phyloP scores from a whole-genome alignment of 768 basidiomycete species.

The Tylopilus intermedius region DNA sequence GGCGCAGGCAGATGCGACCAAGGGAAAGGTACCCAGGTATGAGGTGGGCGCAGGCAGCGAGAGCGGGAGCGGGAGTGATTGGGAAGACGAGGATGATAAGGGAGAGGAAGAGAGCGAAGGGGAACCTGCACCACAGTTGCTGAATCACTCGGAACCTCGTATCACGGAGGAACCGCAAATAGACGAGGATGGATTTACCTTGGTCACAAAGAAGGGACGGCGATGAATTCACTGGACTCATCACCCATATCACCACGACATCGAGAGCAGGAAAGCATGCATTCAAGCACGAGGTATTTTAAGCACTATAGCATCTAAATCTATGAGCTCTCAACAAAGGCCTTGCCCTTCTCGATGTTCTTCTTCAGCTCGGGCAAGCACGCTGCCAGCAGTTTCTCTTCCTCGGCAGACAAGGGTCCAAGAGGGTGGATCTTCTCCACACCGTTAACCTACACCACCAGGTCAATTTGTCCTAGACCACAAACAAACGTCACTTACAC shows the following conservation, averaged over 20 bases:
- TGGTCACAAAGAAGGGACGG: conserved; percentile 59
- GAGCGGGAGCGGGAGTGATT: conserved; percentile 39
- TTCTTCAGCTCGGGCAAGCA: conserved; percentile 91
- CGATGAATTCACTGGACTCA: conserved; percentile 23
- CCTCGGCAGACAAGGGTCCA: conserved; percentile 72
- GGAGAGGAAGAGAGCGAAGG: conserved; percentile 38
- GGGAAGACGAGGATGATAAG: conserved; percentile 34
- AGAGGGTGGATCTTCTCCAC: conserved; percentile 89
- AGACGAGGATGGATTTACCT: conserved; percentile 90
- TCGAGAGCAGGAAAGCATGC: neutral
- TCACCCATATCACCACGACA: neutral
- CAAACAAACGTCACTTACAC: conserved; percentile 46
- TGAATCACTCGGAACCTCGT: conserved; percentile 35
- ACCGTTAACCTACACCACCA: conserved; percentile 58
- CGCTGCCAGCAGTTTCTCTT: conserved; percentile 81
- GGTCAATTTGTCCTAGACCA: conserved; percentile 3
- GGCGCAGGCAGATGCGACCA: conserved; percentile 50
- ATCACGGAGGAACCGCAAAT: conserved; percentile 59
- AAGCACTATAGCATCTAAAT: conserved; percentile 12
- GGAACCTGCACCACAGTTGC: conserved; percentile 51
- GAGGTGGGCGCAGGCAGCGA: conserved; percentile 35
- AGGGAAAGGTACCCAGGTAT: conserved; percentile 51
- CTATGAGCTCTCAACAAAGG: conserved; percentile 52
- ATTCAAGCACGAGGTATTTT: conserved; percentile 23
- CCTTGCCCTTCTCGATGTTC: conserved; percentile 95